phyloP scores from a whole-genome alignment of 2,329 filamentous ascomycete genomes.

The Cytospora mali region DNA sequence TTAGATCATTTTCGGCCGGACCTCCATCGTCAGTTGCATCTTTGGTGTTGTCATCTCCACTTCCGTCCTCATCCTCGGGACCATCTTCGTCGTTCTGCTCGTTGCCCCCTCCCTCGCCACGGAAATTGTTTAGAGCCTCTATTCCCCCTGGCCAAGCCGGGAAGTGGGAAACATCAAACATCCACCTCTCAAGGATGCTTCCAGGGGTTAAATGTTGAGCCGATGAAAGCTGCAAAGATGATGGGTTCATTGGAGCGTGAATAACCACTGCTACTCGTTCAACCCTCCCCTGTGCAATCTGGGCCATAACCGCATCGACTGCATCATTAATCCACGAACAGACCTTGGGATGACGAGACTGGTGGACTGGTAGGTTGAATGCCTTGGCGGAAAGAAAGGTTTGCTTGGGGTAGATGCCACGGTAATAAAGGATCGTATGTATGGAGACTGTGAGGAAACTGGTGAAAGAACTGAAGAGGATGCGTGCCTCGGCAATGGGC shows the following conservation, averaged over 20 bases:
- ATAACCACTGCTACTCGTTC: conserved; percentile 53
- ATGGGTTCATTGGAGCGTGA: conserved; percentile 39
- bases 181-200: conserved; percentile 61
- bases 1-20: conserved; percentile 23
- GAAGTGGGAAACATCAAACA: conserved; percentile 59
- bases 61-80: conserved; percentile 28
- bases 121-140: conserved; percentile 36
- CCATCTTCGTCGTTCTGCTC: conserved; percentile 30
- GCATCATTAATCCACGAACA: conserved; percentile 86
- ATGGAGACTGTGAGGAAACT: conserved; percentile 81
- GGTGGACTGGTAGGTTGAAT: conserved; percentile 82
- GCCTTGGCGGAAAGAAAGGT: conserved; percentile 80
- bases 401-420: conserved; percentile 72
- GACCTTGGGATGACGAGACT: conserved; percentile 83
- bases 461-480: conserved; percentile 69
- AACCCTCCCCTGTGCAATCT: conserved; percentile 63
- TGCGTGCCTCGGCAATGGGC: conserved; percentile 48
- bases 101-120: conserved; percentile 31
- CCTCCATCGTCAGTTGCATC: conserved; percentile 15
- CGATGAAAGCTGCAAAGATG: conserved; percentile 24
- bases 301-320: conserved; percentile 68
- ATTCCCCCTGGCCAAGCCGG: conserved; percentile 48
- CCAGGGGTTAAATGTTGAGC: conserved; percentile 34
- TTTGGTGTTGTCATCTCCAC: conserved; percentile 20
- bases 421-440: conserved; percentile 85